phyloP scores from a whole-genome alignment of 345 rosid species.

The Citrus sinensis region DNA sequence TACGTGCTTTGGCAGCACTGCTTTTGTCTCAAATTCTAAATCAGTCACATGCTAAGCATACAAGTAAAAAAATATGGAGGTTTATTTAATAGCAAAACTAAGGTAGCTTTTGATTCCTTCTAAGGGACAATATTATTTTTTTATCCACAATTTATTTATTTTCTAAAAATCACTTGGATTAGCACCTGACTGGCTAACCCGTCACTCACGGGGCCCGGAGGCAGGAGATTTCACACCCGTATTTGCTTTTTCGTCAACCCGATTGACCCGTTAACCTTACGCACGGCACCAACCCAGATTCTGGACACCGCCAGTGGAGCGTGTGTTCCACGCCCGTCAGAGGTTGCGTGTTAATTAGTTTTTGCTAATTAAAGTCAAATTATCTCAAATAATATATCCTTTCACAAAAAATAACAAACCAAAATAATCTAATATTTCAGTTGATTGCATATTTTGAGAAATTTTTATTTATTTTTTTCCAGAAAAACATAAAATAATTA shows the following conservation, averaged over 20 bases:
- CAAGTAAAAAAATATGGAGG: neutral
- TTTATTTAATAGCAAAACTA: neutral
- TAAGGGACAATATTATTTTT: neutral
- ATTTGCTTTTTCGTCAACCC: neutral
- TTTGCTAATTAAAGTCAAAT: too few species aligned
- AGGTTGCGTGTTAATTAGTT: neutral
- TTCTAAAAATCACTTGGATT: too few species aligned
- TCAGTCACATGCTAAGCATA: neutral
- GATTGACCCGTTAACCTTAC: neutral
- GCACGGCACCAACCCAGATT: neutral
- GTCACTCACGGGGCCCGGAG: too few species aligned
- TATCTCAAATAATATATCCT: neutral
- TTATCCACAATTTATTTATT: too few species aligned
- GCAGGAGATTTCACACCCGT: neutral
- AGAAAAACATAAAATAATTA: too few species aligned
- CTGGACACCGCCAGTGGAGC: conserved; percentile 9
- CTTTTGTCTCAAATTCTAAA: neutral
- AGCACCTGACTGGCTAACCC: too few species aligned
- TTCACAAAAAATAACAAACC: too few species aligned
- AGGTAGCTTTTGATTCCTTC: neutral
- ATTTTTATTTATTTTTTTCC: too few species aligned
- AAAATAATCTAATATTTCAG: too few species aligned
- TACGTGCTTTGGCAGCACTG: neutral
- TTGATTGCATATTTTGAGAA: too few species aligned
- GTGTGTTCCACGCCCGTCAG: neutral